Evolutionary conservation across 345 rosid genomes (phyloP).

Genomic region (Populus deltoides): DNA sequence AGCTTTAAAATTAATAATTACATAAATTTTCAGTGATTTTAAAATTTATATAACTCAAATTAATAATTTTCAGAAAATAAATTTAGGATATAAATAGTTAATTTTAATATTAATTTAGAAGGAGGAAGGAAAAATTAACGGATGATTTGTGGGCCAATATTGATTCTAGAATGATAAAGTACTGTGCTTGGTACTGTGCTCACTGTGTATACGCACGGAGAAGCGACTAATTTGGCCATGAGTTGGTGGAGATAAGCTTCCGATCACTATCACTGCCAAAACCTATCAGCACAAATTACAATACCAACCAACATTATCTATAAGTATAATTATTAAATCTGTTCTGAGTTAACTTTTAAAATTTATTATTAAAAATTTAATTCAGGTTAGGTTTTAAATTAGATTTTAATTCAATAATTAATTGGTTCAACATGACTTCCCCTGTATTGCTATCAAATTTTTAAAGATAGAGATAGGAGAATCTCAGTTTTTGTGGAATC

Average conservation of each 20-base stretch:
- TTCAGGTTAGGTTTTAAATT: too few species aligned
- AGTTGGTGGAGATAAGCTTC: neutral
- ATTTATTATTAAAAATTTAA: too few species aligned
- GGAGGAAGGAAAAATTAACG: neutral
- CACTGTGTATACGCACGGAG: neutral
- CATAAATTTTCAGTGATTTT: rapidly evolving
- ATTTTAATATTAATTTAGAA: neutral
- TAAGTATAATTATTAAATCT: too few species aligned
- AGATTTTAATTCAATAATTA: too few species aligned
- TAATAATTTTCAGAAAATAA: rapidly evolving
- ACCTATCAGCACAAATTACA: neutral
- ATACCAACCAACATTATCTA: too few species aligned
- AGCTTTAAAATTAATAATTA: rapidly evolving
- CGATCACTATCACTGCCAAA: neutral
- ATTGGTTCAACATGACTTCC: too few species aligned
- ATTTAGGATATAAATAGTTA: rapidly evolving
- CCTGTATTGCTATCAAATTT: too few species aligned
- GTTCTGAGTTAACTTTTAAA: too few species aligned
- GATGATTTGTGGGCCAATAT: too few species aligned
- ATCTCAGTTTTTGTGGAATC: too few species aligned
- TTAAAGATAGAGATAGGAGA: too few species aligned
- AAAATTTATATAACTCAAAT: rapidly evolving
- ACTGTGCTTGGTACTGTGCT: neutral
- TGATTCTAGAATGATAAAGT: too few species aligned
- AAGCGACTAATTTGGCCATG: neutral